phyloP scores from a whole-genome alignment of 2,329 filamentous ascomycete species.

The Pyricularia sp. region DNA sequence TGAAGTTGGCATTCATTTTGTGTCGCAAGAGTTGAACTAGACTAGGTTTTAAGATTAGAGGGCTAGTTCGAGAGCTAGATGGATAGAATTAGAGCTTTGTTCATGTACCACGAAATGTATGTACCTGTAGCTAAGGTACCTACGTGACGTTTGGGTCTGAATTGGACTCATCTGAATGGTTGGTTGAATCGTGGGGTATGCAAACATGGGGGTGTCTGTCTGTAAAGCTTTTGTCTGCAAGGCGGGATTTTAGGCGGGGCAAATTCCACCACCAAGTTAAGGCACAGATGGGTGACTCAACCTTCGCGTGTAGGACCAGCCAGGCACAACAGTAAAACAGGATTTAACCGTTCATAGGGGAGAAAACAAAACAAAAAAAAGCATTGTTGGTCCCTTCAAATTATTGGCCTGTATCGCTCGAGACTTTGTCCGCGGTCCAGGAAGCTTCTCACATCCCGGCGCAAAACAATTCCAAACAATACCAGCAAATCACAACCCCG shows the following conservation, averaged over 20 bases:
- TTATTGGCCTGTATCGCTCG: not conserved
- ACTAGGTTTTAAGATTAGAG: too few relatives aligned
- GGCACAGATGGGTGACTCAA: slow-evolving; percentile 1
- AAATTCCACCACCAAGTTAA: not conserved
- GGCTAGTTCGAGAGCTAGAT: too few relatives aligned
- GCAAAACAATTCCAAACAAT: not conserved
- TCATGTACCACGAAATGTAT: not conserved
- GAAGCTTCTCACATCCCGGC: not conserved
- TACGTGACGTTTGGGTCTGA: not conserved
- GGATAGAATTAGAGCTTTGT: not conserved
- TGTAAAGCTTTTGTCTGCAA: not conserved
- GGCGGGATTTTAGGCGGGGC: not conserved
- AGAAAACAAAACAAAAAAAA: not conserved
- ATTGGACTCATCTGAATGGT: not conserved
- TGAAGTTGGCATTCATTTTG: not conserved
- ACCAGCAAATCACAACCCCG: not conserved
- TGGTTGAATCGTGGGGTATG: not conserved
- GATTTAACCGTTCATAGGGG: not conserved
- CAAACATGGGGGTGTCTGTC: not conserved
- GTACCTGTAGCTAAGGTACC: not conserved
- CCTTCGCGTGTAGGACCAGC: not conserved
- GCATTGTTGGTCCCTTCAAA: not conserved
- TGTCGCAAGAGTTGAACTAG: not conserved
- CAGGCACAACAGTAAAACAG: not conserved
- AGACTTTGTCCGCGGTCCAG: not conserved